Conservation (phyloP, 2,329 filamentous ascomycete species). For the Colletotrichum nymphaeae region DNA sequence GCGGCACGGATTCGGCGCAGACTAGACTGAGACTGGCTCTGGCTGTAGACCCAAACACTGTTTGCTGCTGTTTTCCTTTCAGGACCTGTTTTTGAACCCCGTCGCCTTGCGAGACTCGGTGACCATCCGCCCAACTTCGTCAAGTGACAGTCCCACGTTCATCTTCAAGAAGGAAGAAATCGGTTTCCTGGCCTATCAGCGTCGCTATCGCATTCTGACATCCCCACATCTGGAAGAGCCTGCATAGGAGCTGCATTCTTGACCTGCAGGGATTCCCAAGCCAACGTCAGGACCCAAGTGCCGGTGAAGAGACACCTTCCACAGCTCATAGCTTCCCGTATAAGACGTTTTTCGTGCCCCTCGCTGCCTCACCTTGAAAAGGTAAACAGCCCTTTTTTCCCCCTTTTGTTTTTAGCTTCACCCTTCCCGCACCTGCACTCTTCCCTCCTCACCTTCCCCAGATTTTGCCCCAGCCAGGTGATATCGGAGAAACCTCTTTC, state of each 20-base stretch:
- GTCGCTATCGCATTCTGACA: not conserved
- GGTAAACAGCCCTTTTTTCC: not conserved
- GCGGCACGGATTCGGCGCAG: conserved; percentile 1
- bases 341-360: conserved; percentile 29
- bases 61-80: not conserved
- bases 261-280: conserved; percentile 27
- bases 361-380: conserved; percentile 20
- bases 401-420: not conserved
- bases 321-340: conserved; percentile 15
- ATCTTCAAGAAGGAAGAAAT: conserved; percentile 17
- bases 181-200: conserved; percentile 23
- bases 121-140: conserved; percentile 22
- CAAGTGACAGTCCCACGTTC: conserved; percentile 20
- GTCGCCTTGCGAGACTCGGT: conserved; percentile 7
- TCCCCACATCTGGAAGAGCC: conserved; percentile 29
- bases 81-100: not conserved
- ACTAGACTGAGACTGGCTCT: not conserved
- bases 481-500: conserved; percentile 13
- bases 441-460: conserved; percentile 9
- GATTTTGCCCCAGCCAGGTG: conserved; percentile 4
- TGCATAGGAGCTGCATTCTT: conserved; percentile 32
- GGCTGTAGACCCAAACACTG: not conserved
- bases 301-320: conserved; percentile 32
- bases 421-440: not conserved
- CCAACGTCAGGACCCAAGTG: conserved; percentile 32